These are phyloP conservation scores for Podospora pseudoanserina DNA, from an alignment of 495 filamentous ascomycete species.

Conservation along the genomic window DNA sequence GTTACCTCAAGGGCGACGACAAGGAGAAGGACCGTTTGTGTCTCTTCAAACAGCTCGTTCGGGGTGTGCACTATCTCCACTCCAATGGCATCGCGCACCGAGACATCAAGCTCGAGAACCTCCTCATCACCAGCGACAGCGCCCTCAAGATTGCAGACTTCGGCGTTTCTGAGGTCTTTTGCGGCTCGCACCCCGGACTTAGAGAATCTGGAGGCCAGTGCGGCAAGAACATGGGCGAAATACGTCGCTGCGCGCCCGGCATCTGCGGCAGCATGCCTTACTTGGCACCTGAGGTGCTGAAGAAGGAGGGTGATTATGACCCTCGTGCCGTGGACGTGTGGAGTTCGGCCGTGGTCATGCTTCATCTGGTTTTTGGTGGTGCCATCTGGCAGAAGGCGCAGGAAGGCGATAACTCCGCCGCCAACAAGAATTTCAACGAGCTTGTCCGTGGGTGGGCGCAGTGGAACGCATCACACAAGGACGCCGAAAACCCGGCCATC, in stretches of 20 bases:
- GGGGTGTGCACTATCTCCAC: constrained; percentile 67
- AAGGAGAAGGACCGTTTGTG: constrained; percentile 66
- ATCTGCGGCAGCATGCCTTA: constrained; percentile 75
- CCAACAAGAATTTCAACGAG: constrained; percentile 48
- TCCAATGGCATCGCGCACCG: constrained; percentile 70
- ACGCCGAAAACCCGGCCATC: constrained; percentile 44
- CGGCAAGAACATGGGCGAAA: constrained; percentile 61
- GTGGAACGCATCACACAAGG: constrained; percentile 52
- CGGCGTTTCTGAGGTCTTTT: constrained; percentile 73
- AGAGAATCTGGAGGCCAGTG: constrained; percentile 60
- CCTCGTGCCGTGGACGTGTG: constrained; percentile 73
- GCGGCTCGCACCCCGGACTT: constrained; percentile 67
- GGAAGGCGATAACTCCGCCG: constrained; percentile 23
- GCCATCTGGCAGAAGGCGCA: constrained; percentile 62
- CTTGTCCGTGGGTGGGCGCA: constrained; percentile 61
- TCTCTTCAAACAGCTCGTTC: constrained; percentile 75
- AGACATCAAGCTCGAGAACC: constrained; percentile 80
- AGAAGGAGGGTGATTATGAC: constrained; percentile 64
- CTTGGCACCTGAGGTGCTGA: constrained; percentile 72
- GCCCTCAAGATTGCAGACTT: constrained; percentile 80
- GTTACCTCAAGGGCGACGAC: constrained; percentile 57
- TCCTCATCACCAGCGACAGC: constrained; percentile 64
- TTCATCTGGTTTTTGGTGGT: constrained; percentile 62
- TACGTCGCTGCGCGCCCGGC: constrained; percentile 63
- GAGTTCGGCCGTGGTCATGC: constrained; percentile 71